phyloP scores from a whole-genome alignment of 2,329 filamentous ascomycete species.

The Pezicula rhizophila region DNA sequence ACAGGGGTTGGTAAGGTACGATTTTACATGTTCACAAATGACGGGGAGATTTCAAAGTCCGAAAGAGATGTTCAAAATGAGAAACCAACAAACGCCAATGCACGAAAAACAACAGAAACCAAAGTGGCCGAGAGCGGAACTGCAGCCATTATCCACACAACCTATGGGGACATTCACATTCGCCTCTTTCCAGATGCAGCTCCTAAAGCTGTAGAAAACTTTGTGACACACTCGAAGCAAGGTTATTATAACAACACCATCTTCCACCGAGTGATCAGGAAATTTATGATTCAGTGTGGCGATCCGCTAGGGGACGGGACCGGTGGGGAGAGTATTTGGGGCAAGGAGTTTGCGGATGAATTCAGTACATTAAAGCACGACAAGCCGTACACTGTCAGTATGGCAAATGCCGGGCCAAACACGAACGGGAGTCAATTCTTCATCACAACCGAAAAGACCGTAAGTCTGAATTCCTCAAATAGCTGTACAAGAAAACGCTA shows the following conservation, averaged over 20 bases:
- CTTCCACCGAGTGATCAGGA: conserved; percentile 93
- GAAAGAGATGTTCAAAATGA: conserved; percentile 92
- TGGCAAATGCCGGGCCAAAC: conserved; percentile 94
- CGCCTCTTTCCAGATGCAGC: conserved; percentile 89
- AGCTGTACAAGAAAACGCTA: conserved; percentile 8
- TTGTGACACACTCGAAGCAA: conserved; percentile 81
- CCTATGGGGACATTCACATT: conserved; percentile 87
- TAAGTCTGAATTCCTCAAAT: conserved; percentile 35
- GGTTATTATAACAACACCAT: conserved; percentile 98
- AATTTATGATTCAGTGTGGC: conserved; percentile 94
- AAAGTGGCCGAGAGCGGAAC: conserved; percentile 69
- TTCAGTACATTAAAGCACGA: conserved; percentile 89
- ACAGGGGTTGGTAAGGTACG: conserved; percentile 83
- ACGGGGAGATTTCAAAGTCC: conserved; percentile 74
- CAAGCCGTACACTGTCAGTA: conserved; percentile 91
- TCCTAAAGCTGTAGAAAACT: conserved; percentile 94
- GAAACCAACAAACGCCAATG: conserved; percentile 64
- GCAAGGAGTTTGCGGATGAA: conserved; percentile 87
- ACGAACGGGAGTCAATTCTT: conserved; percentile 98
- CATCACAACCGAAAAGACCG: conserved; percentile 94
- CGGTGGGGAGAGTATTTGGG: conserved; percentile 88
- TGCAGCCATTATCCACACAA: conserved; percentile 83
- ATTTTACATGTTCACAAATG: conserved; percentile 98
- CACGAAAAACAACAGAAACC: conserved; percentile 46
- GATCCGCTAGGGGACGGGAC: conserved; percentile 86